phyloP scores from a whole-genome alignment of 2,329 filamentous ascomycete genomes.

The Arachnomyces sp. region DNA sequence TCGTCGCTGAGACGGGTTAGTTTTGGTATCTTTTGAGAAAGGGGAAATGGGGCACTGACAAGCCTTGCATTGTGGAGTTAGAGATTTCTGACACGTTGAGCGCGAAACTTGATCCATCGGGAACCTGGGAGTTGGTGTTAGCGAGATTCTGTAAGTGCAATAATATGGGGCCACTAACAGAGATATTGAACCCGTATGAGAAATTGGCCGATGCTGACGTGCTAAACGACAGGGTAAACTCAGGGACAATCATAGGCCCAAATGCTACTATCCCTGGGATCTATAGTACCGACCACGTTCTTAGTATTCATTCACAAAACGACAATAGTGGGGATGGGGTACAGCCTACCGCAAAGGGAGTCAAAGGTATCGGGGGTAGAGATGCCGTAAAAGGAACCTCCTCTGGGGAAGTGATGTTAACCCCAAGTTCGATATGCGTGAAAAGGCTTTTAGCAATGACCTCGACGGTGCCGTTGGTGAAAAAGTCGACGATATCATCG shows the following conservation, averaged over 20 bases:
- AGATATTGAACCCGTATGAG: slow-evolving; percentile 15
- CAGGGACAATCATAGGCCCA: slow-evolving; percentile 11
- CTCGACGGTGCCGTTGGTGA: slow-evolving; percentile 14
- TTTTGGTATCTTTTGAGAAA: neutral
- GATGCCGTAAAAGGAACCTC: slow-evolving; percentile 11
- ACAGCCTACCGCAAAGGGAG: slow-evolving; percentile 14
- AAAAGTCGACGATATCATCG: slow-evolving; percentile 11
- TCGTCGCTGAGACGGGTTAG: slow-evolving; percentile 8
- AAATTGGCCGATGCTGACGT: slow-evolving; percentile 11
- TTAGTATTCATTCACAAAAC: neutral
- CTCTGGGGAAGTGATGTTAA: slow-evolving; percentile 9
- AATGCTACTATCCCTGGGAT: slow-evolving; percentile 16
- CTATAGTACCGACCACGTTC: slow-evolving; percentile 3
- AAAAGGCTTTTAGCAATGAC: slow-evolving; percentile 12
- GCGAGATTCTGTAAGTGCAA: neutral
- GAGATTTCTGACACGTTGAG: slow-evolving; percentile 11
- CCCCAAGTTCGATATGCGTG: slow-evolving; percentile 14
- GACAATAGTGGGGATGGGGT: neutral
- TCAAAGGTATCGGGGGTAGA: slow-evolving; percentile 15
- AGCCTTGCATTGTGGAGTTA: slow-evolving; percentile 23
- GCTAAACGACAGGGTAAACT: slow-evolving; percentile 10
- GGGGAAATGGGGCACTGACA: slow-evolving; percentile 21
- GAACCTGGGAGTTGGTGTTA: slow-evolving; percentile 14
- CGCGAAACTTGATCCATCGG: slow-evolving; percentile 11
- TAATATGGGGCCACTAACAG: slow-evolving; percentile 7